phyloP scores from a whole-genome alignment of 1,284 basidiomycete genomes.

The Clitocybe nebularis region DNA sequence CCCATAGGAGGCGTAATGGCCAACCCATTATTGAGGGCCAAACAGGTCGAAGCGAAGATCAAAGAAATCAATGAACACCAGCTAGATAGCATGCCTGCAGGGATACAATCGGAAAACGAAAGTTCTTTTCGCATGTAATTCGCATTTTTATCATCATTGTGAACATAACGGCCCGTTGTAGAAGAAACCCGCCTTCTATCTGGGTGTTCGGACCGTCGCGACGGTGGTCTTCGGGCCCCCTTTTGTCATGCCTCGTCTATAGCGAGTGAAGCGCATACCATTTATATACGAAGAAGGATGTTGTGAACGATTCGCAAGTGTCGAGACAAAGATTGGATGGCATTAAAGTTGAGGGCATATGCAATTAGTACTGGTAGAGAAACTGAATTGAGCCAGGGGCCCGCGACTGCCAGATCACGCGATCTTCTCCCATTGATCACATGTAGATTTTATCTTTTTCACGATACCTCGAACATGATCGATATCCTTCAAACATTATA shows the following conservation, averaged over 20 bases:
- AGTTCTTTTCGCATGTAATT: slow-evolving; percentile 1
- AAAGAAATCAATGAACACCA: slow-evolving; percentile 8
- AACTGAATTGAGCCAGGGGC: background rate
- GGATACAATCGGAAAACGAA: too few relatives aligned
- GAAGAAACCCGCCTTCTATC: background rate
- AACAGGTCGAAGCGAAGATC: slow-evolving; percentile 12
- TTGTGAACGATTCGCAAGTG: background rate
- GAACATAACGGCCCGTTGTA: slow-evolving; percentile 12
- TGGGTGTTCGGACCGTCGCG: background rate
- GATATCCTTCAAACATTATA: background rate
- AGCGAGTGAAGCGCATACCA: too few relatives aligned
- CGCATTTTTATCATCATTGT: background rate
- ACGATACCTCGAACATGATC: background rate
- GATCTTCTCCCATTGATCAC: slow-evolving; percentile 13
- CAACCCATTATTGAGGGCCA: slow-evolving; percentile 37
- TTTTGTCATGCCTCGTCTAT: background rate
- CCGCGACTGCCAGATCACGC: slow-evolving; percentile 8
- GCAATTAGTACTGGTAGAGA: too few relatives aligned
- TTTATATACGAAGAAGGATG: background rate
- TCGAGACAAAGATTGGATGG: too few relatives aligned
- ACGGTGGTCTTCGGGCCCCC: slow-evolving; percentile 1
- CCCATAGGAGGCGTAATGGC: slow-evolving; percentile 42
- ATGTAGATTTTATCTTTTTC: slow-evolving; percentile 3
- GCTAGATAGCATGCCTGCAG: background rate
- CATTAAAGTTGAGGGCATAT: too few relatives aligned